phyloP scores from a whole-genome alignment of 352 stramenopile genomes.

The Phytophthora tubulina region DNA sequence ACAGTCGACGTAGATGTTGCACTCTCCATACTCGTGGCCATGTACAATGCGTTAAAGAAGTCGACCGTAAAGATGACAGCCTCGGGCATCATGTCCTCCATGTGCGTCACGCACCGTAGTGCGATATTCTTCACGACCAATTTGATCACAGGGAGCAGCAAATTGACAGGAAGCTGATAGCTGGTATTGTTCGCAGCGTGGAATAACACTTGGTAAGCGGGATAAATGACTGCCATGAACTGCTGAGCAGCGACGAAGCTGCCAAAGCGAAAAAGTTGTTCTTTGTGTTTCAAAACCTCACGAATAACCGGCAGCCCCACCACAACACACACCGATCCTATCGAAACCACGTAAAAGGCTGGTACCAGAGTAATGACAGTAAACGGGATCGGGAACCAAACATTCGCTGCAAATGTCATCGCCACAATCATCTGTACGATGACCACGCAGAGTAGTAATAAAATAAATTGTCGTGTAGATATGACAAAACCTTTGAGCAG shows the following conservation, averaged over 20 bases:
- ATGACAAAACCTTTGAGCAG: conserved; percentile 25
- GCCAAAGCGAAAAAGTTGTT: conserved; percentile 11
- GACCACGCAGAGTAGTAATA: conserved; percentile 2
- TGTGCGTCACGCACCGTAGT: conserved; percentile 21
- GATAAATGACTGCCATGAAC: conserved; percentile 32
- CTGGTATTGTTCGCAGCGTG: conserved; percentile 6
- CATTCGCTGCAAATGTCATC: conserved; percentile 23
- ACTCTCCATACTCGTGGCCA: conserved; percentile 37
- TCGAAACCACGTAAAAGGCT: conserved; percentile 18
- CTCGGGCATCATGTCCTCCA: conserved; percentile 48
- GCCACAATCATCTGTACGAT: conserved; percentile 17
- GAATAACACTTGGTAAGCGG: conserved; percentile 28
- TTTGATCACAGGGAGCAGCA: conserved; percentile 40
- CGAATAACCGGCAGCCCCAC: conserved; percentile 8
- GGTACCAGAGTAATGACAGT: conserved; percentile 29
- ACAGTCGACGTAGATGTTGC: conserved; percentile 32
- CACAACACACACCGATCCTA: conserved; percentile 4
- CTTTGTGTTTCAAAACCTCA: conserved; percentile 13
- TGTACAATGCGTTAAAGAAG: conserved; percentile 44
- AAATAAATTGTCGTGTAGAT: conserved; percentile 7
- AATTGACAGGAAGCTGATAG: conserved; percentile 31
- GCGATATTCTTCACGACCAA: conserved; percentile 39
- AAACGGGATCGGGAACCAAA: conserved; percentile 40
- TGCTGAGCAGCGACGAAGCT: conserved; percentile 24
- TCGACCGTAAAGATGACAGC: conserved; percentile 46